Evolutionary conservation across 306 rosid species (phyloP).

Genomic region (apple (Malus domestica)): ASM211411v1 NC_041789.1:31065001-31065500

Average conservation of each 20-base stretch:
- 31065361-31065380: not conserved
- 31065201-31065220: not conserved
- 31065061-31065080: no score
- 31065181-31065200: constrained; percentile 18
- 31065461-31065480: no score
- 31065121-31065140: constrained; percentile 12
- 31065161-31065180: not conserved
- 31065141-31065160: not conserved
- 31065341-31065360: constrained; percentile 13
- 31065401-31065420: no score
- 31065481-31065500: no score
- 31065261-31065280: not conserved
- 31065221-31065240: not conserved
- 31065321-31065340: not conserved
- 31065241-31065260: not conserved
- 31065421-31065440: no score
- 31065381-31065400: no score
- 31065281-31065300: not conserved
- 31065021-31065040: not conserved
- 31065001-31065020: not conserved
- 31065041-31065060: no score
- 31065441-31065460: no score
- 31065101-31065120: constrained; percentile 28
- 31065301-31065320: not conserved
- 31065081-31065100: not conserved